phyloP scores from a whole-genome alignment of 2,329 filamentous ascomycete genomes.

The Colletotrichum truncatum region DNA sequence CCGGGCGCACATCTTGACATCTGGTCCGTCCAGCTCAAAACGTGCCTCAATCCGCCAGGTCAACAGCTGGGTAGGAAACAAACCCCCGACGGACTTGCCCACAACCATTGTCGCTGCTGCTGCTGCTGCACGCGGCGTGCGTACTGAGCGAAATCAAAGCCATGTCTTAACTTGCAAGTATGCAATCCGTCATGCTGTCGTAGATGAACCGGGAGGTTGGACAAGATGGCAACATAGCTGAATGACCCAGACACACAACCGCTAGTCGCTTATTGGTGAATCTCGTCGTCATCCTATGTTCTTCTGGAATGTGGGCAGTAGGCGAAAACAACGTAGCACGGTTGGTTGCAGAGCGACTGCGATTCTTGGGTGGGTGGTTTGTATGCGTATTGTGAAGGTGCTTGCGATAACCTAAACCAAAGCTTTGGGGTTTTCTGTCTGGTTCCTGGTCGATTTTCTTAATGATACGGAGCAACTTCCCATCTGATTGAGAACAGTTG shows the following conservation, averaged over 20 bases:
- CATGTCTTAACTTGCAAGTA: not conserved
- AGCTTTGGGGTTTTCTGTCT: too few species aligned
- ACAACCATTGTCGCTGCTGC: not conserved
- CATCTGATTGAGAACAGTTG: too few species aligned
- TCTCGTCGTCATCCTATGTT: not conserved
- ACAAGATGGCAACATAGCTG: not conserved
- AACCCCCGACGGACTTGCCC: too few species aligned
- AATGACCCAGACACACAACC: not conserved
- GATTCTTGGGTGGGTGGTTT: not conserved
- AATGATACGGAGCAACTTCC: too few species aligned
- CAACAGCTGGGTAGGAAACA: not conserved
- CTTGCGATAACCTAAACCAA: too few species aligned
- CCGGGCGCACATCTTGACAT: not conserved
- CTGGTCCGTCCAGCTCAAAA: not conserved
- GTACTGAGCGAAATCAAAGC: not conserved
- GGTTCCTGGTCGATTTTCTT: too few species aligned
- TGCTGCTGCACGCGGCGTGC: conserved; percentile 2
- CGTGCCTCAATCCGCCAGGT: not conserved
- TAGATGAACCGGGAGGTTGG: not conserved
- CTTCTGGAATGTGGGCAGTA: not conserved
- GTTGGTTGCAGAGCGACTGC: not conserved
- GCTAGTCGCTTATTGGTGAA: not conserved
- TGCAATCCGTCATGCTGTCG: not conserved
- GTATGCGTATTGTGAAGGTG: too few species aligned
- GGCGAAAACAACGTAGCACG: not conserved